Evolutionary conservation across 2,329 filamentous ascomycete species (phyloP), one percentile per base, ranked within the genome.

Genomic region (Dactylonectria macrodidyma): DNA sequence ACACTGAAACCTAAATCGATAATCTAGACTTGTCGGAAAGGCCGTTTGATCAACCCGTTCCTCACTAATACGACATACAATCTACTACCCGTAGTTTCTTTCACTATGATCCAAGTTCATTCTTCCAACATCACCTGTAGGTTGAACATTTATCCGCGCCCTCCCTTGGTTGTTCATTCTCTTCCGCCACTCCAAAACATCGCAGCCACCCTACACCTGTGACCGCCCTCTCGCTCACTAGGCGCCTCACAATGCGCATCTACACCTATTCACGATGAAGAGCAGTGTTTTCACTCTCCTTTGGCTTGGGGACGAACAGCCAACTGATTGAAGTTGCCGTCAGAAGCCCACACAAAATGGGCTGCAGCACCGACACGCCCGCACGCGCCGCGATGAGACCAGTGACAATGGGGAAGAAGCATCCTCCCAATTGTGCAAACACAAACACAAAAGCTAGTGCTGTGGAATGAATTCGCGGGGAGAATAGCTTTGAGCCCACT

Each of bases 331-430:
- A 81, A n/a, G 84, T 86, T 0, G 83, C 83, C 0, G 81, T 79
- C 12, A 88, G 72, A 10, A 89, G 72, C 0, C 78, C 85, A 9
- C 87, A 82, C 1, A 88, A 76, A 16, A 89, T 84, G 0, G 87
- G 87, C 67, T 88, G 87, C 59, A 89, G 67, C 0, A 87, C 82
- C 1, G 79, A 76, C 0, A 89, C 86, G 0, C 86, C 86, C 0
- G 79, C 77, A 2, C 74, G 68, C 0, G 82, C 76, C 0, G 86
- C 86, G 12, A 89, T 80, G 1, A 89, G 74, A 1, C 88, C 88
- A 0, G 87, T 89, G 2, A 89, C 70, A 2, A 87, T 84, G 0
- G 88, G 88, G 64, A 90, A 90, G 0, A 89, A 71, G 0, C 86
- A 84, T 0, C 86, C 87, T 1, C 87, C 88, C 5, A 87, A 81